Percentiles rank a stretch among this genome's conserved stretches.
Evolutionary conservation across 345 rosid species (phyloP).

Genomic region (Fremontodendron californicum): DNA sequence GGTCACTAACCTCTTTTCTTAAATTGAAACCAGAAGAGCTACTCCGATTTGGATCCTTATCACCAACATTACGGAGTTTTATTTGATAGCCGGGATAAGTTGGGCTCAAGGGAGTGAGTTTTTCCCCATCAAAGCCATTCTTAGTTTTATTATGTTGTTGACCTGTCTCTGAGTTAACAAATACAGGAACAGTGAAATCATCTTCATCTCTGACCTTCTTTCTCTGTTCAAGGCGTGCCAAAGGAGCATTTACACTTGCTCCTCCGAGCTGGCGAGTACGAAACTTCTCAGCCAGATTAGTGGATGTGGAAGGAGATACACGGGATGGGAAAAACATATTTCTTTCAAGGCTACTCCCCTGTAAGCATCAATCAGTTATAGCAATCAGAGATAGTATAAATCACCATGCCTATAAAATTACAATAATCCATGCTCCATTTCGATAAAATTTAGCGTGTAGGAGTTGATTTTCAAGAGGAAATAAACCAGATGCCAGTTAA

Average conservation of each 20-base stretch:
- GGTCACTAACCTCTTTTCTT: slow-evolving; percentile 31
- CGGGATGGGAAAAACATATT: slow-evolving; percentile 28
- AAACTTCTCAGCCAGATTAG: slow-evolving; percentile 32
- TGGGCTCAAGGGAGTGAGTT: slow-evolving; percentile 14
- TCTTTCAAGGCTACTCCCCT: slow-evolving; percentile 48
- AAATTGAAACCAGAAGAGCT: slow-evolving; percentile 22
- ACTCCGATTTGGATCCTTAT: slow-evolving; percentile 15
- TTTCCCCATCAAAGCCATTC: slow-evolving; percentile 31
- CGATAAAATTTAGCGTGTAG: too few species aligned
- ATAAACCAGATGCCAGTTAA: too few species aligned
- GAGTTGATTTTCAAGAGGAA: not conserved
- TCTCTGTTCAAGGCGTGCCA: slow-evolving; percentile 33
- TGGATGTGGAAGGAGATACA: slow-evolving; percentile 32
- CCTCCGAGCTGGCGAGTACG: slow-evolving; percentile 28
- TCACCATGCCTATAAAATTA: not conserved
- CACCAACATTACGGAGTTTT: slow-evolving; percentile 21
- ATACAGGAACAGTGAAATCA: slow-evolving; percentile 74
- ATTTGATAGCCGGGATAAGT: slow-evolving; percentile 12
- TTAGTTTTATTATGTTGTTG: slow-evolving; percentile 26
- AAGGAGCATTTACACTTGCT: slow-evolving; percentile 32
- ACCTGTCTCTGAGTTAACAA: slow-evolving; percentile 34
- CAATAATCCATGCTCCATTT: not conserved
- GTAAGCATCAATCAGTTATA: slow-evolving; percentile 18
- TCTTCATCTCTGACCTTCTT: slow-evolving; percentile 60
- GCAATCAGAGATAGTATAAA: not conserved